These are phyloP conservation scores for Populus alba DNA, from an alignment of 345 rosid genomes.

Conservation along the genomic window DNA sequence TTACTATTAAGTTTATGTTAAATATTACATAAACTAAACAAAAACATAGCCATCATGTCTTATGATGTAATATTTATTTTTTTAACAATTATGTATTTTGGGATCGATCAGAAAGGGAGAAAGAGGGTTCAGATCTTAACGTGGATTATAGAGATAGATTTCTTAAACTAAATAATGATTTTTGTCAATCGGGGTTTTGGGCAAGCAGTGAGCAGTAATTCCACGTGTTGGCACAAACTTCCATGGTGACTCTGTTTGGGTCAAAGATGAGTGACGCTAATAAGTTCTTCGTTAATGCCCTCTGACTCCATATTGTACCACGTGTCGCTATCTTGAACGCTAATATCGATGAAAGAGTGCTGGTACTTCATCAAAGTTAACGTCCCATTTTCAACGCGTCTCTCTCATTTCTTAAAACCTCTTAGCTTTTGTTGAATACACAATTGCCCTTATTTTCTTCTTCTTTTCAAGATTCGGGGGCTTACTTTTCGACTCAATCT, in stretches of 20 bases:
- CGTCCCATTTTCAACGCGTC: neutral
- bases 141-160: no score
- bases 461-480: neutral
- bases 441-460: neutral
- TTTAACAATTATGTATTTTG: no score
- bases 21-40: no score
- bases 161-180: no score
- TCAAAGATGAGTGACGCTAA: neutral
- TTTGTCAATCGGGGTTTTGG: no score
- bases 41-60: no score
- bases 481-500: no score
- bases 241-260: neutral
- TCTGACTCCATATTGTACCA: neutral
- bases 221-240: constrained; percentile 4
- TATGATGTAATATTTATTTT: no score
- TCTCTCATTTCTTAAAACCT: neutral
- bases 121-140: no score
- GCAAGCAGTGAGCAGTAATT: neutral
- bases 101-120: no score
- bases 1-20: no score
- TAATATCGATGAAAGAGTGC: neutral
- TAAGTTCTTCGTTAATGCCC: neutral
- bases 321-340: constrained; percentile 4
- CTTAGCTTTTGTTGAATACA: neutral
- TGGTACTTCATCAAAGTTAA: no score